These are phyloP conservation scores for Plectosphaerella sp. DNA, from an alignment of 2,329 filamentous ascomycete genomes.

Conservation along the genomic window DNA sequence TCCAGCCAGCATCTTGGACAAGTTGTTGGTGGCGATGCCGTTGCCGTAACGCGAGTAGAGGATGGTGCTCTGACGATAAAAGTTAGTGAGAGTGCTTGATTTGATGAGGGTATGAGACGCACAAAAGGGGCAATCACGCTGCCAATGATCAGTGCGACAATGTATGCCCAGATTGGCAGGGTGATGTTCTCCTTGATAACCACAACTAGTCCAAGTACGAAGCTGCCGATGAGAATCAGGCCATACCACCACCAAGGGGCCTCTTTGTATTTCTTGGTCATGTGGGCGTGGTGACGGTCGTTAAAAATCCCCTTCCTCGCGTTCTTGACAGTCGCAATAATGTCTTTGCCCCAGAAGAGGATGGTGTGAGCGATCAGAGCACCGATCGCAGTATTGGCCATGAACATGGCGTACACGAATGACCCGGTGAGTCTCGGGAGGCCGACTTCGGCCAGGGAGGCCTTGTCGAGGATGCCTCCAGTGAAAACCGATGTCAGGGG, in stretches of 20 bases:
- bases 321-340: conserved; percentile 41
- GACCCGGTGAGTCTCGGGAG: conserved; percentile 41
- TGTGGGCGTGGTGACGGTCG: conserved; percentile 48
- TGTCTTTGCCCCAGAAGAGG: conserved; percentile 52
- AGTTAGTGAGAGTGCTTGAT: conserved; percentile 6
- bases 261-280: conserved; percentile 49
- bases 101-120: conserved; percentile 10
- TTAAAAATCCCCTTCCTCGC: conserved; percentile 35
- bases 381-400: conserved; percentile 55
- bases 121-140: conserved; percentile 46
- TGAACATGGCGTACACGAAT: conserved; percentile 50
- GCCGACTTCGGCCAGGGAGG: conserved; percentile 35
- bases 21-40: conserved; percentile 53
- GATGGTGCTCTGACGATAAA: conserved; percentile 36
- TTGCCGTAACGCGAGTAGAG: conserved; percentile 50
- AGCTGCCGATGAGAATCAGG: conserved; percentile 33
- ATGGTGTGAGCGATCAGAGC: conserved; percentile 47
- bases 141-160: conserved; percentile 38
- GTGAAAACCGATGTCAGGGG: conserved; percentile 33
- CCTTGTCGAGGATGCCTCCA: conserved; percentile 34
- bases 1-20: conserved; percentile 54
- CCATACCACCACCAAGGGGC: conserved; percentile 44
- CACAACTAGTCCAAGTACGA: conserved; percentile 41
- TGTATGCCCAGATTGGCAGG: conserved; percentile 41
- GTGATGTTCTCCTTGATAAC: conserved; percentile 41